Conservation (phyloP, 768 basidiomycete genomes). For the Boletellus ananiceps region DNA sequence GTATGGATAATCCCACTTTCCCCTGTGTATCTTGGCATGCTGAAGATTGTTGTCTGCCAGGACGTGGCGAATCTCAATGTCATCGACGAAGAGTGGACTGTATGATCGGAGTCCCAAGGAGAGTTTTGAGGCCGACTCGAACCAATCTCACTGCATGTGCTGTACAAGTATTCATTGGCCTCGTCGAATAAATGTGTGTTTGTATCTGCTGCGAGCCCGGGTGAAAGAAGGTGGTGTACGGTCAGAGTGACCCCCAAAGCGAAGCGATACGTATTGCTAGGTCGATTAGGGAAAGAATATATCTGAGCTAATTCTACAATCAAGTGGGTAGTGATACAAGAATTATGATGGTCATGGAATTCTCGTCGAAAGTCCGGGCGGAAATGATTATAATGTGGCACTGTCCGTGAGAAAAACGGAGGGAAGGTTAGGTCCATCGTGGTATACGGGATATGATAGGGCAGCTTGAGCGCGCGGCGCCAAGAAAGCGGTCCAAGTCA, state of each 20-base stretch:
- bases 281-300: neutral
- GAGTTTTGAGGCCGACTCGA: neutral
- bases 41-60: constrained; percentile 5
- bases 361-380: neutral
- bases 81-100: constrained; percentile 3
- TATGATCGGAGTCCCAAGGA: neutral
- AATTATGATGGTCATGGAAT: constrained; percentile 1
- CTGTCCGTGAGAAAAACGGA: constrained; percentile 6
- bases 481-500: neutral
- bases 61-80: constrained; percentile 4
- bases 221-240: too few relatives aligned
- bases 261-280: neutral
- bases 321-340: constrained; percentile 5
- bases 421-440: constrained; percentile 3
- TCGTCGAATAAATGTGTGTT: neutral
- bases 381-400: neutral
- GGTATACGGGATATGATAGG: neutral
- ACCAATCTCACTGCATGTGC: neutral
- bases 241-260: too few relatives aligned
- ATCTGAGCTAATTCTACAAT: neutral
- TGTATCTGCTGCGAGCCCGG: too few relatives aligned
- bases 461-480: neutral
- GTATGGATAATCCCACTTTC: constrained; percentile 2
- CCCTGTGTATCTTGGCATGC: neutral
- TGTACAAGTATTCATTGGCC: too few relatives aligned